A percentile compares a stretch with the other conserved stretches of the same genome.
Conservation (phyloP, 768 basidiomycete genomes). For the Tubosaeta sp. region DNA sequence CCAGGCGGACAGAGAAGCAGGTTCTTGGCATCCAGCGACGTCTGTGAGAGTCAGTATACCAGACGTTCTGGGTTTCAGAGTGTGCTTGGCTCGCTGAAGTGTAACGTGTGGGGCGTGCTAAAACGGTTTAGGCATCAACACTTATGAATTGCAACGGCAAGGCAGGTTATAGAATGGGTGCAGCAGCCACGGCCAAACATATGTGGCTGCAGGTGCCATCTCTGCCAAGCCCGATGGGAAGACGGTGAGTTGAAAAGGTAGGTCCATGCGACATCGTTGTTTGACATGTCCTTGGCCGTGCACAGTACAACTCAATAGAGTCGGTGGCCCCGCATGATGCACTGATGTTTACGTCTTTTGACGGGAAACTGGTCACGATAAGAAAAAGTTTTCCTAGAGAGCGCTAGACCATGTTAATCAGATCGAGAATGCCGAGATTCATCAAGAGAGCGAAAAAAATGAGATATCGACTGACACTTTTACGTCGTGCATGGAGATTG, state of each 20-base stretch:
- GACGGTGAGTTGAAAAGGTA: not conserved
- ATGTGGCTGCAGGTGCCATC: conserved; percentile 1
- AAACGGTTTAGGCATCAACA: not conserved
- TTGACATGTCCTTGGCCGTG: conserved; percentile 1
- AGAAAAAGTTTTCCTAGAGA: not conserved
- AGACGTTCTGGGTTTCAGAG: not conserved
- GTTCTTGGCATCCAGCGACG: not conserved
- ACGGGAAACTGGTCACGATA: conserved; percentile 3
- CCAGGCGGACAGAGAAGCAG: not conserved
- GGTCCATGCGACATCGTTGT: not conserved
- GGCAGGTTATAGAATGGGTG: not conserved
- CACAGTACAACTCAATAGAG: conserved; percentile 3
- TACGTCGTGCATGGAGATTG: conserved; percentile 12
- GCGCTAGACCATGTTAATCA: conserved; percentile 2
- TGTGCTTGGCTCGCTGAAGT: not conserved
- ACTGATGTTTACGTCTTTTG: conserved; percentile 19
- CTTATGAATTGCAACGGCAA: conserved; percentile 11
- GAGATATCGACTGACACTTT: conserved; percentile 13
- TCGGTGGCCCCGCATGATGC: not conserved
- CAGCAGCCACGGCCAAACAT: not conserved
- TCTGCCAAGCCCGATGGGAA: not conserved
- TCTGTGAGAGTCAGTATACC: not conserved
- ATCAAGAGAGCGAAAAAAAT: not conserved
- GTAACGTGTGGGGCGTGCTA: not conserved
- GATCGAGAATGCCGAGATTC: conserved; percentile 6